Base-by-base conservation (phyloP, 305 asterid genomes). In the Striga hermonthica region DNA sequence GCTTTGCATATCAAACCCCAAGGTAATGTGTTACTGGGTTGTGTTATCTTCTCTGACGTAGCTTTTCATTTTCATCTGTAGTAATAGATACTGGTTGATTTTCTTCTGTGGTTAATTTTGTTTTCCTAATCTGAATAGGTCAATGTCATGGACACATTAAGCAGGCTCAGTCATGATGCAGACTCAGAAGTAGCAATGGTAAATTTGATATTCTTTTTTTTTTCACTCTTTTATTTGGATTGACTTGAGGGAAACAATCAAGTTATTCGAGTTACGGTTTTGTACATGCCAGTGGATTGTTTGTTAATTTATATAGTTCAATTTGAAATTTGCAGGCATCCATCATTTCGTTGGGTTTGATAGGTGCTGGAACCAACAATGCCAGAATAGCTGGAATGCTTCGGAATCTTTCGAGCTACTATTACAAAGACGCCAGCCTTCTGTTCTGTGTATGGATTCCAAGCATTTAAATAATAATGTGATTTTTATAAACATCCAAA, bases 331-430 rank as follows among this genome's bases (percentile, higher is more conserved):
- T 57, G 65, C 80, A 93, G 98, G 91, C 96, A 66, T 95, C 96
- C 61, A 87, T 86, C 54, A 69, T 93, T 47, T 81, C 99, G 3
- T 76, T 93, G 85, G 99, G 99, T 49, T 76, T 93, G 82, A 93
- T 90, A 67, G 98, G 99, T 57, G 96, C 96, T 57, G 99, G 99
- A 75, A 93, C 99, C 70, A 93, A 93, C 81, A 93, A 93, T 69
- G 99, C 97, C 9, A 86, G 97, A 78, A 93, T 93, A 74, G 96
- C 96, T 74, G 97, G 96, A 78, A 93, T 93, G 96, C 96, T 93
- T 73, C 91, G 95, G 9, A 93, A 88, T 71, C 83, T 93, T 57
- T 90, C 99, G 52, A 88, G 97, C 80, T 93, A 93, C 83, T 93
- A 88, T 80, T 90, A 88, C 74, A 90, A 93, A 77, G 97, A 90